Evolutionary conservation across 192 early-diverging fungal species (phyloP).

Genomic region (Podila epicladia): DNA sequence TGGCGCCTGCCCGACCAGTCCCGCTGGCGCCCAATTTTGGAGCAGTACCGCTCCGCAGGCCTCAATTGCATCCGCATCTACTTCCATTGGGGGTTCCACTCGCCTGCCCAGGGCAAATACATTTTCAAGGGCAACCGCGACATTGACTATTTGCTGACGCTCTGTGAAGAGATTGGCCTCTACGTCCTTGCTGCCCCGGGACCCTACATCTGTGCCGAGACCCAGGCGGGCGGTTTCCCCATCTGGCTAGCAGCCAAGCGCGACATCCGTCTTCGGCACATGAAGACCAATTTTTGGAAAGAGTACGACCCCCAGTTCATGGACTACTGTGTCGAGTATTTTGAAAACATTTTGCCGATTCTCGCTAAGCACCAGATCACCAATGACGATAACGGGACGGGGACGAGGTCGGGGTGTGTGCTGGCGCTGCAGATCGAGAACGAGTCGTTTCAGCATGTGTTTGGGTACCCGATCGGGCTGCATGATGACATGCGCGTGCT

Average conservation of each 20-base stretch:
- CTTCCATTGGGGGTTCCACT: slow-evolving; percentile 92
- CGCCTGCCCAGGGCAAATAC: slow-evolving; percentile 77
- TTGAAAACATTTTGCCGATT: slow-evolving; percentile 77
- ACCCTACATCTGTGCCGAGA: slow-evolving; percentile 85
- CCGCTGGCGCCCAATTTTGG: slow-evolving; percentile 75
- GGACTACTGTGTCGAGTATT: slow-evolving; percentile 78
- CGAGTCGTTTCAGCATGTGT: slow-evolving; percentile 71
- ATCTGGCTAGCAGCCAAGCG: slow-evolving; percentile 82
- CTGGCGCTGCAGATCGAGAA: slow-evolving; percentile 88
- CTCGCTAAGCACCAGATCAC: slow-evolving; percentile 84
- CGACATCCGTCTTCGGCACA: slow-evolving; percentile 77
- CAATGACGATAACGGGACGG: slow-evolving; percentile 27
- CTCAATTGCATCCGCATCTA: slow-evolving; percentile 87
- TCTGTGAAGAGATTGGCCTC: slow-evolving; percentile 79
- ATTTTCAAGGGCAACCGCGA: slow-evolving; percentile 79
- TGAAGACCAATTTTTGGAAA: slow-evolving; percentile 71
- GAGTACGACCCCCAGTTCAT: slow-evolving; percentile 76
- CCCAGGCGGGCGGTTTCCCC: slow-evolving; percentile 79
- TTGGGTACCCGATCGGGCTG: slow-evolving; percentile 73
- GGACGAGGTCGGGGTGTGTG: slow-evolving; percentile 65
- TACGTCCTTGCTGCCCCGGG: slow-evolving; percentile 87
- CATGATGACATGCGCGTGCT: slow-evolving; percentile 86
- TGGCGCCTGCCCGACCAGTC: slow-evolving; percentile 78
- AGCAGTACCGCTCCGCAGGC: slow-evolving; percentile 76
- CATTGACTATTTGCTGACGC: slow-evolving; percentile 71